Conservation (phyloP, 495 filamentous ascomycete species). For the Xylaria longipes region DNA sequence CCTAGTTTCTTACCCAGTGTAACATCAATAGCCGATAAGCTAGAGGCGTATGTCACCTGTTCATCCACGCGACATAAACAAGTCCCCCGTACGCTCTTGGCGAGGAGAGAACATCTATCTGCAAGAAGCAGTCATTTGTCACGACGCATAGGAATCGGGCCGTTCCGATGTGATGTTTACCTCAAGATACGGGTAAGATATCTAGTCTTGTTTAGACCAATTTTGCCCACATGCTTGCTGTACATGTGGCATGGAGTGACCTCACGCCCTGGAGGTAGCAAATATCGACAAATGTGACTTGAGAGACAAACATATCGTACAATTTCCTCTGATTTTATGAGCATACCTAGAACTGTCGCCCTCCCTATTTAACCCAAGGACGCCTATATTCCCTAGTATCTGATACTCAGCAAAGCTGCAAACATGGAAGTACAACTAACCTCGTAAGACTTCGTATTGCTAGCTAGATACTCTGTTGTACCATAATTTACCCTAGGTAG, state of each 20-base stretch:
- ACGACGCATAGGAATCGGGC: neutral
- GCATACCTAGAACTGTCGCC: neutral
- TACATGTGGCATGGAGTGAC: neutral
- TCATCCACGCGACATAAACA: neutral
- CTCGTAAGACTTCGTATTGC: neutral
- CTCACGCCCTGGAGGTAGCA: neutral
- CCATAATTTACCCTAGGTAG: neutral
- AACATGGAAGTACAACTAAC: neutral
- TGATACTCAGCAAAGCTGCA: neutral
- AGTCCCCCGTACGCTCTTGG: neutral
- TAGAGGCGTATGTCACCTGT: neutral
- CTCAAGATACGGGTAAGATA: neutral
- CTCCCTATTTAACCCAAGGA: neutral
- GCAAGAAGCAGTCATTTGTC: neutral
- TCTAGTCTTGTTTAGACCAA: neutral
- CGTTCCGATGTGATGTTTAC: neutral
- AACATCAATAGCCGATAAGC: neutral
- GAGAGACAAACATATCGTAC: neutral
- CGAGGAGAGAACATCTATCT: neutral
- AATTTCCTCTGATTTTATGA: neutral
- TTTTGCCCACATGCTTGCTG: neutral
- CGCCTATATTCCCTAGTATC: neutral
- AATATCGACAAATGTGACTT: neutral
- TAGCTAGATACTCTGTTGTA: neutral
- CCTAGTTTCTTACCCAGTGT: neutral